Conservation (phyloP, 2,329 filamentous ascomycete species). For the Colletotrichum tanaceti region DNA sequence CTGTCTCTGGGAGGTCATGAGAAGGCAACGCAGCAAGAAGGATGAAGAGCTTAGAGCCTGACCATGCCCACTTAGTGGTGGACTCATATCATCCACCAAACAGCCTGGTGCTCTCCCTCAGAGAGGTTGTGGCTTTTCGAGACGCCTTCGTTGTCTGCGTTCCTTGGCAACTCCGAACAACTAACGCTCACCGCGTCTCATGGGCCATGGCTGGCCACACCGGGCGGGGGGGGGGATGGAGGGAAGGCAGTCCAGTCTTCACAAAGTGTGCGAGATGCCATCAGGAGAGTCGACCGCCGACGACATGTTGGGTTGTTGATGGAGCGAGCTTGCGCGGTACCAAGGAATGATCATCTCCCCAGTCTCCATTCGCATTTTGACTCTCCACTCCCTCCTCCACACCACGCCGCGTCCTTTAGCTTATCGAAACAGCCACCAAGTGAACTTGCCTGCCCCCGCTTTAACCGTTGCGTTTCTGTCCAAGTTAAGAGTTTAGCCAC, state of each 20-base stretch:
- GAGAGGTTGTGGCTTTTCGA: constrained; percentile 20
- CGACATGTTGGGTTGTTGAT: not conserved
- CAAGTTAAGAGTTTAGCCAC: constrained; percentile 39
- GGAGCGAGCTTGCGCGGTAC: not conserved
- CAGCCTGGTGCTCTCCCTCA: not conserved
- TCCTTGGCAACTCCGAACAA: not conserved
- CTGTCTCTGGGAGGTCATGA: constrained; percentile 2
- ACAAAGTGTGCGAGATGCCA: not conserved
- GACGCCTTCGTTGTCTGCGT: constrained; percentile 2
- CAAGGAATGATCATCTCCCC: not conserved
- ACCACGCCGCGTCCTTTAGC: not conserved
- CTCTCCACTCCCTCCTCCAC: not conserved
- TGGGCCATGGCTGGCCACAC: not conserved
- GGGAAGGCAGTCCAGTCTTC: no score
- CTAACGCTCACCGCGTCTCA: not conserved
- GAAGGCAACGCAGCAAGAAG: not conserved
- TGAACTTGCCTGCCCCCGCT: constrained; percentile 3
- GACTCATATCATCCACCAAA: constrained; percentile 18
- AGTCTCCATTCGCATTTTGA: not conserved
- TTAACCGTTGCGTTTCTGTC: constrained; percentile 7
- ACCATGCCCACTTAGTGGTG: not conserved
- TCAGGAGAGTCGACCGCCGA: not conserved
- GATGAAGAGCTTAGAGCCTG: not conserved
- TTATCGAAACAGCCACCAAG: constrained; percentile 3
- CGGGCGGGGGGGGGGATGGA: no score